A percentile compares a stretch with the other conserved stretches of the same genome.
phyloP scores from a whole-genome alignment of 139 green algal species.

The Axilococcus clingmanii region DNA sequence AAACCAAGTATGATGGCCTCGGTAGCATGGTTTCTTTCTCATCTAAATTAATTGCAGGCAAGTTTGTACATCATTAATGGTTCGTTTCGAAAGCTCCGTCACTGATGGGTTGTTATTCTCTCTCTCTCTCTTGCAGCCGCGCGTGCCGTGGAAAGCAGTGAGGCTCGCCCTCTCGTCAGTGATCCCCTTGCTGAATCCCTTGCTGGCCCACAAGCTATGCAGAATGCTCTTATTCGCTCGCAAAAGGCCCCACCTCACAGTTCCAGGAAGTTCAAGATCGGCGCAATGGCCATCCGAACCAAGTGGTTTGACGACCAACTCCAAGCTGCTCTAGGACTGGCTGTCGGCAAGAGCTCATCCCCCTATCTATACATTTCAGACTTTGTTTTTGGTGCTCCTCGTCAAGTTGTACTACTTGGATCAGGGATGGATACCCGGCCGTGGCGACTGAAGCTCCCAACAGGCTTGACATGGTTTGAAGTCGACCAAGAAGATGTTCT shows the following conservation, averaged over 20 bases:
- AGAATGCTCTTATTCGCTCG: background rate
- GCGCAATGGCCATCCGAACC: conserved; percentile 22
- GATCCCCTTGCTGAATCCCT: conserved; percentile 14
- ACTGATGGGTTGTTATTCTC: too few relatives aligned
- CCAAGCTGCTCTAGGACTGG: conserved; percentile 7
- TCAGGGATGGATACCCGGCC: conserved; percentile 58
- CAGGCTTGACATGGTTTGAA: conserved; percentile 49
- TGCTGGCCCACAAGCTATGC: conserved; percentile 3
- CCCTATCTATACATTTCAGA: background rate
- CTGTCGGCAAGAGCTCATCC: conserved; percentile 3
- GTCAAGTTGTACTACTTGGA: conserved; percentile 28
- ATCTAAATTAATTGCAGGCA: conserved; percentile 14
- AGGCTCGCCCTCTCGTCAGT: conserved; percentile 1
- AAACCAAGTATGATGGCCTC: conserved; percentile 19
- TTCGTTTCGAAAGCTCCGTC: too few relatives aligned
- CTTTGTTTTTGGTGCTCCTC: background rate
- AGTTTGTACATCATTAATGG: too few relatives aligned
- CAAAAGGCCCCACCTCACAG: background rate
- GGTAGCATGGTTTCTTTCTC: conserved; percentile 12
- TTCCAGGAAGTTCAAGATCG: conserved; percentile 1
- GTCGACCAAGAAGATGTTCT: conserved; percentile 46
- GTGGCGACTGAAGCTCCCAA: conserved; percentile 54
- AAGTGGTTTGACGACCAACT: conserved; percentile 13
- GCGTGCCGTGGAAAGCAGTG: conserved; percentile 13
- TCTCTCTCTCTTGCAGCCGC: conserved; percentile 8